Base-by-base conservation (phyloP, 129 eudicot genomes). In the sunflower (Helianthus annuus) region DNA sequence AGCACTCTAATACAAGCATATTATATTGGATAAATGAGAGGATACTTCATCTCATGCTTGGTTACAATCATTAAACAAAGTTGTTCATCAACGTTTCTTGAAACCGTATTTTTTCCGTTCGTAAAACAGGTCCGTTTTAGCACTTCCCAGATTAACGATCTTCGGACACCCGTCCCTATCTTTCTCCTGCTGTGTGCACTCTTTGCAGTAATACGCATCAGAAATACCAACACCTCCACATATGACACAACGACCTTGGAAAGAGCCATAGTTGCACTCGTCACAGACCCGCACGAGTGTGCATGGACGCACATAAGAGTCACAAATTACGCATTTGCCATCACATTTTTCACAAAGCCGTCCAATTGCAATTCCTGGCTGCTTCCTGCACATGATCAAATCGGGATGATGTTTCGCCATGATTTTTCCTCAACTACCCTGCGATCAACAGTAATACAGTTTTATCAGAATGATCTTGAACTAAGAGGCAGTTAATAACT, bases 401-500 rank as follows among this genome's bases (percentile, higher is more conserved):
- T 89, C 96, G 6, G 96, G 96, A 76, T 83, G 96, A 80, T 89
- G 96, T 68, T 89, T 89, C 7, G 91, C 96, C 91, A 89, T 89
- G 49, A 46, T 27, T 27, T 66, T 46, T 66, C 64, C 79, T 56
- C 39, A 63, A 12, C 48, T 53, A 24, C 15, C 60, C 82, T 78
- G 72, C 61, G 44, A 61, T 62, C 1, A n/a, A 62, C 22, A 59
- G 7, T 4, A 38, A 17, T 32, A 9, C 39, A 24, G 13, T 9
- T 38, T 5, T 2, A 56, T 55, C 15, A 66, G 27, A 44, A 66
- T 44, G 3, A 44, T 48, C 36, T 48, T 24, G 2, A 15, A 7
- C 57, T 7, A 27, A 4, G 45, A 57, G 16, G 45, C 27, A 59
- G 48, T 27, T 32, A 32, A 32, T 6, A 68, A n/a, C 7, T 14